These are phyloP conservation scores for Trichoderma brevicompactum DNA, from an alignment of 2,329 filamentous ascomycete species.

Conservation along the genomic window DNA sequence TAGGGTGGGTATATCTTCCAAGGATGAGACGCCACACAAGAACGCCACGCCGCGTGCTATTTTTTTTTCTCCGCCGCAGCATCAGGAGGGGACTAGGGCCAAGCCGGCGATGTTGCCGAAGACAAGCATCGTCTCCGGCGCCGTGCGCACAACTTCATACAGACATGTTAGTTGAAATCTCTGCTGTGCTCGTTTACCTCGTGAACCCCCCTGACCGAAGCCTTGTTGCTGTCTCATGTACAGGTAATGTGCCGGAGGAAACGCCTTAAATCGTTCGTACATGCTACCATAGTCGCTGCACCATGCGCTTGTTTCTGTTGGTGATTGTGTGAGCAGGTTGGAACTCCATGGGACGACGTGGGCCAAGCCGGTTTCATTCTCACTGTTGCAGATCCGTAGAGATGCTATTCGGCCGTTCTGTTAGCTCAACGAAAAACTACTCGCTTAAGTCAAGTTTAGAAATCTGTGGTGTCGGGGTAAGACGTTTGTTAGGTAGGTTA, in stretches of 20 bases:
- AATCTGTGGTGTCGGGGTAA: not conserved
- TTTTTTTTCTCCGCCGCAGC: conserved; percentile 21
- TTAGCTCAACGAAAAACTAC: not conserved
- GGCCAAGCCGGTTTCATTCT: not conserved
- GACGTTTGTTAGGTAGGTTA: not conserved
- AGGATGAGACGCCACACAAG: conserved; percentile 15
- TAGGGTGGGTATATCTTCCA: conserved; percentile 9
- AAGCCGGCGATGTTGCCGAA: conserved; percentile 24
- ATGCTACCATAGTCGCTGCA: not conserved
- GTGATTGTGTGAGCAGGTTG: not conserved
- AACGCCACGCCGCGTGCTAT: conserved; percentile 18
- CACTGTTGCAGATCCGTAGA: conserved; percentile 5
- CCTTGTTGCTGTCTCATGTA: conserved; percentile 16
- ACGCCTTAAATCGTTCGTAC: not conserved
- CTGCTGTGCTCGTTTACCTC: conserved; percentile 12
- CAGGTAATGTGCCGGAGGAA: not conserved
- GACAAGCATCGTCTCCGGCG: conserved; percentile 1
- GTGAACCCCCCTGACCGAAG: not conserved
- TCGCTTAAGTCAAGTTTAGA: conserved; percentile 3
- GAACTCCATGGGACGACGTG: conserved; percentile 1
- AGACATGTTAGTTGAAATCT: conserved; percentile 6
- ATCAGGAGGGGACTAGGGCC: conserved; percentile 6
- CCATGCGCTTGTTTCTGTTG: not conserved
- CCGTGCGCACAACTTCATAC: conserved; percentile 3
- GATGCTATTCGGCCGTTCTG: not conserved